A percentile compares a stretch with the other conserved stretches of the same genome.
Conservation (phyloP, 2,329 filamentous ascomycete genomes). For the Phialemonium atrogriseum region DNA sequence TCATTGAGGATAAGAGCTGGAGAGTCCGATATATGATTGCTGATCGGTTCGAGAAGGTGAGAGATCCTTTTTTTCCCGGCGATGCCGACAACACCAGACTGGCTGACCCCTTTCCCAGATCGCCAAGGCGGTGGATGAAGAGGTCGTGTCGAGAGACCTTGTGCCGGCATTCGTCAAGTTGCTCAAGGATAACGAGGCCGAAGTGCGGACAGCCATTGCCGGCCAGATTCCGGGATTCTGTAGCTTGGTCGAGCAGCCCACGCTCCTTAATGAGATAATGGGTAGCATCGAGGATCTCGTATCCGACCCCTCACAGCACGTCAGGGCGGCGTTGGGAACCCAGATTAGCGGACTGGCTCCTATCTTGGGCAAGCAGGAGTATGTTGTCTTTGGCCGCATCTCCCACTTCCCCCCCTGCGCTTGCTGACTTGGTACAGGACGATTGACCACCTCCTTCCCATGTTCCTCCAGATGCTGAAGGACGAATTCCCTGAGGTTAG, state of each 20-base stretch:
- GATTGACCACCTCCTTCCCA: conserved; percentile 90
- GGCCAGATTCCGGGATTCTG: conserved; percentile 98
- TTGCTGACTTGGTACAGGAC: conserved; percentile 50
- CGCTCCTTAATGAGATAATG: conserved; percentile 93
- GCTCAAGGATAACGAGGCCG: conserved; percentile 94
- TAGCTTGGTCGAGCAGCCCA: conserved; percentile 74
- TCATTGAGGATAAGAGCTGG: conserved; percentile 99
- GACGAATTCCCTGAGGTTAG: conserved; percentile 98
- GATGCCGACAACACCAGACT: not conserved
- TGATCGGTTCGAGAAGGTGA: conserved; percentile 92
- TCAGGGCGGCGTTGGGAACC: conserved; percentile 87
- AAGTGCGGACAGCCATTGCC: conserved; percentile 93
- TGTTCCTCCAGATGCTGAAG: conserved; percentile 99
- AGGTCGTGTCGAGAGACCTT: conserved; percentile 87
- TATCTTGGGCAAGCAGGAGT: conserved; percentile 97
- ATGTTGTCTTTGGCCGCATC: conserved; percentile 23
- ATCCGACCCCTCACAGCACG: conserved; percentile 92
- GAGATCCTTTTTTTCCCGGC: conserved; percentile 4
- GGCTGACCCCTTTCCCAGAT: conserved; percentile 49
- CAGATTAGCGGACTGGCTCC: conserved; percentile 96
- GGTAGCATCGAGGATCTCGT: conserved; percentile 92
- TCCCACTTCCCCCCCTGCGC: not conserved
- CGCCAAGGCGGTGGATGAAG: conserved; percentile 95
- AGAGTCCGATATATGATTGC: conserved; percentile 98
- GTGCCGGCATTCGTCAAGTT: conserved; percentile 97